Evolutionary conservation across 2,329 filamentous ascomycete genomes (phyloP).

Genomic region (Colletotrichum musae): DNA sequence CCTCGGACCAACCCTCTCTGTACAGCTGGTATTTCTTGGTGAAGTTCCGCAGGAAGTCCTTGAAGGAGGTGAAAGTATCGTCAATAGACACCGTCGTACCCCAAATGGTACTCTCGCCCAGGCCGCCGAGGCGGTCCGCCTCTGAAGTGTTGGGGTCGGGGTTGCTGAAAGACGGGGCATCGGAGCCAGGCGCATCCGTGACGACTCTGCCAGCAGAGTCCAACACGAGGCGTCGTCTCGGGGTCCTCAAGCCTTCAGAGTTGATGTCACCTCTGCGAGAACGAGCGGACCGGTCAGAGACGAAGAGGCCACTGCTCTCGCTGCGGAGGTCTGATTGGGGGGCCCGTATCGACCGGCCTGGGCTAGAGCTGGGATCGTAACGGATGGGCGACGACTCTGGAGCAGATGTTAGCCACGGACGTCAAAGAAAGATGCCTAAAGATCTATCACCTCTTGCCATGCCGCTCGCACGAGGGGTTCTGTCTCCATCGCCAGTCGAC

Average conservation of each 20-base stretch:
- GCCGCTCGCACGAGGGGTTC: conserved; percentile 78
- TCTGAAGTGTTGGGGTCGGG: conserved; percentile 90
- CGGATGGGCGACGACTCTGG: conserved; percentile 92
- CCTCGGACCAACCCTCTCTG: conserved; percentile 85
- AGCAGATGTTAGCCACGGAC: neutral
- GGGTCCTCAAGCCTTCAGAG: conserved; percentile 78
- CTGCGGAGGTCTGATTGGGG: conserved; percentile 81
- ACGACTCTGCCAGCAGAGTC: conserved; percentile 72
- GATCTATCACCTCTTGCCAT: conserved; percentile 72
- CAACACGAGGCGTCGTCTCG: conserved; percentile 70
- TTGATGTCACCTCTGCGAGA: conserved; percentile 89
- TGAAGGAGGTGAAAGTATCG: conserved; percentile 89
- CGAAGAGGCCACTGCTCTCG: conserved; percentile 90
- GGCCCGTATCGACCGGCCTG: conserved; percentile 73
- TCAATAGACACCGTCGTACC: conserved; percentile 96
- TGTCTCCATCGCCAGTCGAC: conserved; percentile 67
- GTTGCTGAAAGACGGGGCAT: conserved; percentile 73
- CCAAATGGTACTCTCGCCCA: conserved; percentile 90
- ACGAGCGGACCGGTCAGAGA: conserved; percentile 71
- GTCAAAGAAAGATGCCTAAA: neutral
- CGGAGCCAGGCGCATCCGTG: conserved; percentile 66
- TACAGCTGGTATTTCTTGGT: conserved; percentile 95
- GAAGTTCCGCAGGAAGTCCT: conserved; percentile 93
- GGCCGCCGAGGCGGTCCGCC: conserved; percentile 87
- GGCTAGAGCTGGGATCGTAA: conserved; percentile 92